Conservation (phyloP, 768 basidiomycete species). For the Tylopilus rubrobrunneus region DNA sequence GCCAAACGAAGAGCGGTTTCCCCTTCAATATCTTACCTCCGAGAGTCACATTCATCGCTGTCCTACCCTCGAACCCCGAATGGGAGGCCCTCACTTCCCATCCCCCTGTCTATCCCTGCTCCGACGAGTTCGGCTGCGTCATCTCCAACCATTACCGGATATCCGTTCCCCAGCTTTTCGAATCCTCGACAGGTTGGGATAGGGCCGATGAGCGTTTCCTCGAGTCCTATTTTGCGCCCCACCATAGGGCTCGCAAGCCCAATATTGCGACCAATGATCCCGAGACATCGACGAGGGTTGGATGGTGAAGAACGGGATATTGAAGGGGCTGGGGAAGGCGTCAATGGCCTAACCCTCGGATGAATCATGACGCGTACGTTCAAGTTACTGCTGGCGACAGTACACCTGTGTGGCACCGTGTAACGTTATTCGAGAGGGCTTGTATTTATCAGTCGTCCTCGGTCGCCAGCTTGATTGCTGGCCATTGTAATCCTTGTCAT, state of each 20-base stretch:
- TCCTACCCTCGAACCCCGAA: slow-evolving; percentile 46
- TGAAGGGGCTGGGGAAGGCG: slow-evolving; percentile 76
- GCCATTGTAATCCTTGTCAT: background rate
- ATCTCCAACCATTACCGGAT: slow-evolving; percentile 64
- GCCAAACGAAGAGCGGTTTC: slow-evolving; percentile 82
- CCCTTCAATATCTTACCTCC: slow-evolving; percentile 66
- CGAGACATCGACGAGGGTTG: slow-evolving; percentile 46
- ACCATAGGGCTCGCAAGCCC: slow-evolving; percentile 74
- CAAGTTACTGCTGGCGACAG: background rate
- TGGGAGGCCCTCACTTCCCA: slow-evolving; percentile 61
- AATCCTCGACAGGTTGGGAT: slow-evolving; percentile 29
- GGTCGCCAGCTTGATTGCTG: background rate
- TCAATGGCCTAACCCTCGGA: slow-evolving; percentile 53
- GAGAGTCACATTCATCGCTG: slow-evolving; percentile 52
- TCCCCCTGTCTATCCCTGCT: slow-evolving; percentile 62
- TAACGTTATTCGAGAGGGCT: slow-evolving; percentile 1
- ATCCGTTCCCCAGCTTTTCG: slow-evolving; percentile 42
- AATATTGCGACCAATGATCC: slow-evolving; percentile 59
- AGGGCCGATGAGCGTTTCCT: slow-evolving; percentile 53
- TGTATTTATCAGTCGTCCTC: slow-evolving; percentile 1
- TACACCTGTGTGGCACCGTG: background rate
- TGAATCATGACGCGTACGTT: background rate
- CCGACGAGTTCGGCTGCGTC: slow-evolving; percentile 61
- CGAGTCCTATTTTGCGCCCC: slow-evolving; percentile 72
- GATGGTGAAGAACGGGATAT: slow-evolving; percentile 67